Base-by-base conservation (phyloP, 2,329 filamentous ascomycete genomes). In the Claviceps africana region DNA sequence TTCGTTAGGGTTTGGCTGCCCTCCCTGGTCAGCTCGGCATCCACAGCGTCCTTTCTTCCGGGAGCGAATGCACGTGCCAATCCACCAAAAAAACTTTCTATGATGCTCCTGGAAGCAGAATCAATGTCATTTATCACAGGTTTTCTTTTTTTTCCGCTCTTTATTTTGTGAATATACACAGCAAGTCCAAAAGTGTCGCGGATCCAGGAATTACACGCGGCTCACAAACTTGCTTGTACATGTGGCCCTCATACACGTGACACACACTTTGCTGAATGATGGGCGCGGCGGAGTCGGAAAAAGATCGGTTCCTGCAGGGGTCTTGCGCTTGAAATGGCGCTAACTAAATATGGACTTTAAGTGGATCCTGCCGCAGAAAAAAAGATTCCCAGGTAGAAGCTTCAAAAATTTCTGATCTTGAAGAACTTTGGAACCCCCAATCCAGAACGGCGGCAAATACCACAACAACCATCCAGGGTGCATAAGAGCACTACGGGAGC, bases 1-100 rank as follows among this genome's bases (percentile, higher is more conserved):
- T 51, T 58, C n/a, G 58, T 70, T 71, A 71, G 69, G 69, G 69
- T 61, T 70, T 61, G 56, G 43, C 64, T 69, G 65, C 69, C 69
- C 69, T 71, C 59, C 53, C 57, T 48, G 28, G 19, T 53, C 47
- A 48, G 42, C 31, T 33, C 15, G 4, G 17, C 44, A 33, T 51
- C 22, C 33, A 51, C 35, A 52, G 50, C 44, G 42, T 47, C 15
- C 10, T 39, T 21, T 47, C n/a, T 42, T 51, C 5, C 17, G 17
- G 8, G 33, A 49, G 15, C 22, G 25, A 40, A 22, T 10, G 37
- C 35, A 39, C 11, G 25, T 37, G 17, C 17, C 45, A 45, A 37
- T 40, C 44, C 25, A 43, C 37, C 28, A 50, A 4, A 25, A 22
- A 37, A 33, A 33, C 9, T 33, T 33, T 9, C 11, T 9, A 11